Conservation (phyloP, 805 yeast genomes). For the Teunomyces atbi region DNA sequence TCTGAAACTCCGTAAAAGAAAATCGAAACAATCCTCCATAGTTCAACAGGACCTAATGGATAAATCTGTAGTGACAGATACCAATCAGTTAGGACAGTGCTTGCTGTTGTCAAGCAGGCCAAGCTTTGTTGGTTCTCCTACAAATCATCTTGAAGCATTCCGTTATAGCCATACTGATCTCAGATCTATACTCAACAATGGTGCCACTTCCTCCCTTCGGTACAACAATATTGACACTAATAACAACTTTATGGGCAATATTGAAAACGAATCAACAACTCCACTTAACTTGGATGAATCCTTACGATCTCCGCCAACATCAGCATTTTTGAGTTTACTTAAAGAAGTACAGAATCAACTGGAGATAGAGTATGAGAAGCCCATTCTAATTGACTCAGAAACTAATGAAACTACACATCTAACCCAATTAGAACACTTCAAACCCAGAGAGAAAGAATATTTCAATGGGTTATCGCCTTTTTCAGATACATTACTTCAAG, state of each 20-base stretch:
- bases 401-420: not conserved
- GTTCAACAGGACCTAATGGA: too few relatives aligned
- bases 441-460: not conserved
- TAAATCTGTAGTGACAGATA: not conserved
- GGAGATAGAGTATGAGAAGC: not conserved
- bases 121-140: not conserved
- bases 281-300: not conserved
- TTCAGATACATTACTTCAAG: not conserved
- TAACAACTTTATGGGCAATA: not conserved
- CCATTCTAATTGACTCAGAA: not conserved
- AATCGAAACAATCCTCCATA: constrained; percentile 2
- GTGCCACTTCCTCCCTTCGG: not conserved
- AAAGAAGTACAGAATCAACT: not conserved
- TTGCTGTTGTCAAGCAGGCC: not conserved
- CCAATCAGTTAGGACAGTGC: not conserved
- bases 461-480: not conserved
- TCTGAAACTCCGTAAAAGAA: constrained; percentile 43
- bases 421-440: not conserved
- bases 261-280: not conserved
- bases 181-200: constrained; percentile 7
- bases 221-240: not conserved
- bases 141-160: constrained; percentile 5
- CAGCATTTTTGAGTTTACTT: constrained; percentile 1
- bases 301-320: not conserved
- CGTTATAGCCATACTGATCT: constrained; percentile 12